These are phyloP conservation scores for Carallia pectinifolia DNA, from an alignment of 345 rosid genomes.

Conservation along the genomic window DNA sequence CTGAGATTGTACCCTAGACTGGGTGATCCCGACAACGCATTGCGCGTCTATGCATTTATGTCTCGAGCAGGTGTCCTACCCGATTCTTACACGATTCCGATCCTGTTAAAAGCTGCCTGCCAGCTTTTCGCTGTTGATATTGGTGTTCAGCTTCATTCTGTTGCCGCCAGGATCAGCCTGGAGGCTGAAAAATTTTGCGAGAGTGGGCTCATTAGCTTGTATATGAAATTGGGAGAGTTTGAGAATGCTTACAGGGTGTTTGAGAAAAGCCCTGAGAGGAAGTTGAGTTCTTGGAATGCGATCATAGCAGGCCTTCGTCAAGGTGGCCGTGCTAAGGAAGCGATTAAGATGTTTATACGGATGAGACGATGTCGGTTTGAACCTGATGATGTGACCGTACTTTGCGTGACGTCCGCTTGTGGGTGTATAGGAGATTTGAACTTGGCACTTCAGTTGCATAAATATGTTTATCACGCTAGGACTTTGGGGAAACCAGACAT, in stretches of 20 bases:
- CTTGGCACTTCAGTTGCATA: conserved; percentile 73
- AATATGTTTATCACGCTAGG: conserved; percentile 57
- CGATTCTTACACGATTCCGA: conserved; percentile 72
- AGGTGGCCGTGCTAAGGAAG: conserved; percentile 52
- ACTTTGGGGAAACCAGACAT: conserved; percentile 38
- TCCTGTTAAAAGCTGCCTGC: conserved; percentile 52
- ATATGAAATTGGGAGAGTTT: conserved; percentile 52
- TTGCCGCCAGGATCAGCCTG: conserved; percentile 52
- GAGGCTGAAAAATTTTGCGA: conserved; percentile 64
- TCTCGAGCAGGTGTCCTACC: conserved; percentile 51
- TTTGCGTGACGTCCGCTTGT: conserved; percentile 69
- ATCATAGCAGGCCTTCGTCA: conserved; percentile 63
- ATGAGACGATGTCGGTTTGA: conserved; percentile 63
- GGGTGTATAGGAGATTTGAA: conserved; percentile 67
- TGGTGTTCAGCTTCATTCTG: conserved; percentile 65
- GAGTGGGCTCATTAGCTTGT: conserved; percentile 64
- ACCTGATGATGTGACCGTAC: conserved; percentile 81
- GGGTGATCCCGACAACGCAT: conserved; percentile 48
- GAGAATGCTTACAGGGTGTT: conserved; percentile 53
- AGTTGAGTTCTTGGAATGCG: conserved; percentile 89
- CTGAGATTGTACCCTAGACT: conserved; percentile 63
- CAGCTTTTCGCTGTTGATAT: conserved; percentile 36
- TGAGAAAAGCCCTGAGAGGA: conserved; percentile 66
- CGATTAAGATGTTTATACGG: conserved; percentile 44
- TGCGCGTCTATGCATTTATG: conserved; percentile 52